Evolutionary conservation across 2,329 filamentous ascomycete genomes (phyloP).

Genomic region (Lachnum nothofagi): DNA sequence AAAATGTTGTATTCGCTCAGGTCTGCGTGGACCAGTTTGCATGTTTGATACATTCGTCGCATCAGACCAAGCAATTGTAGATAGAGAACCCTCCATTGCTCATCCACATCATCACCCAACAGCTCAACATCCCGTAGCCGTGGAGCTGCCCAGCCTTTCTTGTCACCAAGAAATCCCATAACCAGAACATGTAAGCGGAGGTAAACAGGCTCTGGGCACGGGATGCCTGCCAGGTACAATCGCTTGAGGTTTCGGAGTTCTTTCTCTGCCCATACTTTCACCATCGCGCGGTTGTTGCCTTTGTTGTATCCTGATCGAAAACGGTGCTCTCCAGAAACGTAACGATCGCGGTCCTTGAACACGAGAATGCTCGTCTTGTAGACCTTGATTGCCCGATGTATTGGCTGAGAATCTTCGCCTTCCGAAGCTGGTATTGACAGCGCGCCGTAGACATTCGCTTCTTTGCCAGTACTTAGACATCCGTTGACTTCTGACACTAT

Average conservation of each 20-base stretch:
- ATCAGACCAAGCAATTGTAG: constrained; percentile 80
- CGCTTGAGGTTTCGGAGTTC: constrained; percentile 91
- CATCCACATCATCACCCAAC: constrained; percentile 58
- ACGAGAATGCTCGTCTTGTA: constrained; percentile 98
- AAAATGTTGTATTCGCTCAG: constrained; percentile 97
- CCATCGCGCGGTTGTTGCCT: constrained; percentile 92
- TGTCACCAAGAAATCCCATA: constrained; percentile 88
- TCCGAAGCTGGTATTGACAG: constrained; percentile 55
- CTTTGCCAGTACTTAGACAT: constrained; percentile 92
- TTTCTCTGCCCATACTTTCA: constrained; percentile 98
- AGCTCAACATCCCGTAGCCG: constrained; percentile 82
- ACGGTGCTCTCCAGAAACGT: constrained; percentile 88
- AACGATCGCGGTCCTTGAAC: constrained; percentile 96
- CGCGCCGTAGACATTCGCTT: constrained; percentile 96
- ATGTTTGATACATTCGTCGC: constrained; percentile 88
- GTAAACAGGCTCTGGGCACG: constrained; percentile 82
- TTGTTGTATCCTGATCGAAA: constrained; percentile 92
- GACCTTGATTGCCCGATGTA: constrained; percentile 89
- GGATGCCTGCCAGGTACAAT: constrained; percentile 77
- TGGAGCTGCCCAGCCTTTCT: constrained; percentile 81
- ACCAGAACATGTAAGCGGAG: constrained; percentile 91
- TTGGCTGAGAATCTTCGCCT: constrained; percentile 43
- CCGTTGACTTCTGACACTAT: constrained; percentile 89
- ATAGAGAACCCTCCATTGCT: constrained; percentile 75
- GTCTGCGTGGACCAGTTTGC: constrained; percentile 89